Conservation (phyloP, 495 filamentous ascomycete genomes). For the Aspergillus ostianus region DNA sequence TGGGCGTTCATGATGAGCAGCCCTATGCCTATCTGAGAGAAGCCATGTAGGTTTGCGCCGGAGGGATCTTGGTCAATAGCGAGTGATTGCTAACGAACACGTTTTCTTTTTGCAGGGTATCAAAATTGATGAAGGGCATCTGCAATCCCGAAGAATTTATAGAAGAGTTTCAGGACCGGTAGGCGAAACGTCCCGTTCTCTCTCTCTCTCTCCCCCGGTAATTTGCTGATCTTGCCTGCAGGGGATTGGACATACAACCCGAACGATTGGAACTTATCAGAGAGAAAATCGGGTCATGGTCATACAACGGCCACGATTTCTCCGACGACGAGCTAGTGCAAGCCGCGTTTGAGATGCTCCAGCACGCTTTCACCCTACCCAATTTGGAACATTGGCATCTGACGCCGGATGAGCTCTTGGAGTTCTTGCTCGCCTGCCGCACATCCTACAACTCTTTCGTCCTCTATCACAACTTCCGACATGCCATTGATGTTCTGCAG, state of each 20-base stretch:
- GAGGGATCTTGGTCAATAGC: neutral
- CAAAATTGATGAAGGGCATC: slow-evolving; percentile 86
- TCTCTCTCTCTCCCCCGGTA: neutral
- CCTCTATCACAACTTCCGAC: slow-evolving; percentile 98
- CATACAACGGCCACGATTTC: slow-evolving; percentile 85
- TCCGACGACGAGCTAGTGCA: slow-evolving; percentile 84
- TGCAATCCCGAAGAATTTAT: slow-evolving; percentile 68
- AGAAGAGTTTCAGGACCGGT: slow-evolving; percentile 49
- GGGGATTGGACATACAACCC: slow-evolving; percentile 46
- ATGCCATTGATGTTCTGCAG: slow-evolving; percentile 94
- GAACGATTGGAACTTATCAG: slow-evolving; percentile 63
- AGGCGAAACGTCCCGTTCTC: neutral
- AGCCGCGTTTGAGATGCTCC: slow-evolving; percentile 76
- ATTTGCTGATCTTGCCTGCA: slow-evolving; percentile 15
- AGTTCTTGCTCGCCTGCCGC: slow-evolving; percentile 79
- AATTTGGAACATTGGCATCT: slow-evolving; percentile 78
- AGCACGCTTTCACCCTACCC: slow-evolving; percentile 81
- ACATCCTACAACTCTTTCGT: slow-evolving; percentile 92
- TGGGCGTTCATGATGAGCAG: slow-evolving; percentile 81
- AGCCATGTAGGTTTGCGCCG: slow-evolving; percentile 53
- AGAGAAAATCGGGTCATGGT: slow-evolving; percentile 73
- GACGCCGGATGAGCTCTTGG: slow-evolving; percentile 69
- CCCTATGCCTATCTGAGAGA: slow-evolving; percentile 88
- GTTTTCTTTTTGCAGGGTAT: slow-evolving; percentile 62
- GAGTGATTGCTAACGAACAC: neutral